These are phyloP conservation scores for Boehmeria nivea DNA, from an alignment of 306 rosid genomes.

Conservation along the genomic window DNA sequence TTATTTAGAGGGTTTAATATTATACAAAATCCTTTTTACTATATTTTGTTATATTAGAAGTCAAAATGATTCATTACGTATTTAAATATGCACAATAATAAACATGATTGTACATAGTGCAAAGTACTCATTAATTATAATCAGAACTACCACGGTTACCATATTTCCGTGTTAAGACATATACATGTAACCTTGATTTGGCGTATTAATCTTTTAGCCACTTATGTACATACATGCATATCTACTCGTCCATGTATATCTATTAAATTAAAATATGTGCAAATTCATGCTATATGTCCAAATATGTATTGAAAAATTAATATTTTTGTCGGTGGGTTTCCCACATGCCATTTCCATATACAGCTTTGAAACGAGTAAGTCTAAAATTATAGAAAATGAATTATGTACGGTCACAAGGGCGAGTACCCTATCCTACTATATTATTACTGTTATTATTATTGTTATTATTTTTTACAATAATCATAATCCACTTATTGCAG, in stretches of 20 bases:
- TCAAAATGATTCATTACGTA: no score
- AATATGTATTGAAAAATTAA: not conserved
- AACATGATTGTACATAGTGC: no score
- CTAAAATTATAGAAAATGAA: not conserved
- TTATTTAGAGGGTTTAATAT: no score
- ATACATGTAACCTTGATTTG: not conserved
- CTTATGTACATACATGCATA: not conserved
- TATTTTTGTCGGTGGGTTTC: conserved; percentile 18
- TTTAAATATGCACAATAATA: no score
- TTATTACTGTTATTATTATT: not conserved
- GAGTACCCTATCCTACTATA: not conserved
- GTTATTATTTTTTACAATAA: no score
- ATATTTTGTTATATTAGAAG: no score
- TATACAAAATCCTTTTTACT: no score
- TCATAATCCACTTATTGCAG: not conserved
- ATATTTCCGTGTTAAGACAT: not conserved
- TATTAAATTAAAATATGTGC: not conserved
- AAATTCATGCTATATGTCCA: not conserved
- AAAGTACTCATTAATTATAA: no score
- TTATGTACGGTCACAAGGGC: not conserved
- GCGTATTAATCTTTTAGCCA: not conserved
- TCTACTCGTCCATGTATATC: not conserved
- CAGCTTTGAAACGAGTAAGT: conserved; percentile 5
- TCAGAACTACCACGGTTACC: no score
- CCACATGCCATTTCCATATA: conserved; percentile 4